These are phyloP conservation scores for Coemansia sp. DNA, from an alignment of 192 early-diverging fungal genomes.

Conservation along the genomic window DNA sequence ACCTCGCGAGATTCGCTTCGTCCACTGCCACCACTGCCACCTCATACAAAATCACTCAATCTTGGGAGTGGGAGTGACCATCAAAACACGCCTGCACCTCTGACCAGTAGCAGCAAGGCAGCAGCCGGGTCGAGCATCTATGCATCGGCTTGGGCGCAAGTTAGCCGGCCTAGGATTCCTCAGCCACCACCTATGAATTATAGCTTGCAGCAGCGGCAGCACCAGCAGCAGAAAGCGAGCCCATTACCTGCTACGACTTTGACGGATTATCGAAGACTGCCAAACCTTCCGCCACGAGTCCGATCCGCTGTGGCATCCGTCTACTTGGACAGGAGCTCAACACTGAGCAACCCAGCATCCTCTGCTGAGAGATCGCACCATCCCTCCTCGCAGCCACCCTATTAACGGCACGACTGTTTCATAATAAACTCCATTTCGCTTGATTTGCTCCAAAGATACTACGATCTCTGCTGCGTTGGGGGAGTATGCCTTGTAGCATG, in stretches of 20 bases:
- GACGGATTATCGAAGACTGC: slow-evolving; percentile 42
- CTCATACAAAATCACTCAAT: slow-evolving; percentile 25
- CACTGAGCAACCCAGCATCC: slow-evolving; percentile 10
- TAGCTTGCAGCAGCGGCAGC: slow-evolving; percentile 33
- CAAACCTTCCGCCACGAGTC: slow-evolving; percentile 38
- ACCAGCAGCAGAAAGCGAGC: slow-evolving; percentile 11
- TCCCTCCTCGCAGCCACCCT: slow-evolving; percentile 9
- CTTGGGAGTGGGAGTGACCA: slow-evolving; percentile 13
- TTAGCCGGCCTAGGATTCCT: slow-evolving; percentile 12
- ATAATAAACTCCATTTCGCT: not conserved
- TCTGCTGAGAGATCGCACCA: slow-evolving; percentile 11
- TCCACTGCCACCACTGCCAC: slow-evolving; percentile 18
- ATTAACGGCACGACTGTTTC: not conserved
- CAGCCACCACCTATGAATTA: slow-evolving; percentile 28
- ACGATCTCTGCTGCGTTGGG: not conserved
- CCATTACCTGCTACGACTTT: not conserved
- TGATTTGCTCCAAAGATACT: not conserved
- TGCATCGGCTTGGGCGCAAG: not conserved
- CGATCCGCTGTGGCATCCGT: slow-evolving; percentile 39
- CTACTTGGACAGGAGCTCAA: slow-evolving; percentile 26
- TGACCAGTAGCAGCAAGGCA: not conserved
- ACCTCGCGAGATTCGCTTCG: slow-evolving; percentile 11
- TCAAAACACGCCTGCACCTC: not conserved
- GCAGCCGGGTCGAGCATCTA: slow-evolving; percentile 1
- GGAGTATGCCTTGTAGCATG: not conserved